These are phyloP conservation scores for Solanum pinnatisectum DNA, from an alignment of 257 asterid species.

Conservation along the genomic window DNA sequence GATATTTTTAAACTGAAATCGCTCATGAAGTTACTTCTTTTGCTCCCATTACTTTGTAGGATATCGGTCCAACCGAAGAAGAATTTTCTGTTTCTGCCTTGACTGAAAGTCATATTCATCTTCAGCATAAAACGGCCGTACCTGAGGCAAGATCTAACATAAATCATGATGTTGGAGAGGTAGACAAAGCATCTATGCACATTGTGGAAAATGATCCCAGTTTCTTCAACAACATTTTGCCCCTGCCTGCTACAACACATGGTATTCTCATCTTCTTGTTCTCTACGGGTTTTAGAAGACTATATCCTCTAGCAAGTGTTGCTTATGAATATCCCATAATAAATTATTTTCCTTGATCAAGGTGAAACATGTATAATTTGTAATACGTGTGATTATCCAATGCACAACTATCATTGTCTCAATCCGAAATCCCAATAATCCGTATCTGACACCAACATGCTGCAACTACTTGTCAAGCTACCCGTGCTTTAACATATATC, in stretches of 20 bases:
- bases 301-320: conserved; percentile 6
- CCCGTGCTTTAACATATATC: not conserved
- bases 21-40: not conserved
- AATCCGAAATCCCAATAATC: not conserved
- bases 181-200: conserved; percentile 22
- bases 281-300: conserved; percentile 7
- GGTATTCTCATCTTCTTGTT: conserved; percentile 44
- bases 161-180: conserved; percentile 26
- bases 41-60: conserved; percentile 40
- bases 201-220: conserved; percentile 29
- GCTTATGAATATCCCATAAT: not conserved
- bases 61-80: conserved; percentile 22
- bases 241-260: conserved; percentile 31
- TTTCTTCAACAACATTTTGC: conserved; percentile 27
- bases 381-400: not conserved
- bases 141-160: conserved; percentile 30
- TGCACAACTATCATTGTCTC: not conserved
- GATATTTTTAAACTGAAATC: not conserved
- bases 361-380: not conserved
- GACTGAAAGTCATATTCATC: conserved; percentile 30
- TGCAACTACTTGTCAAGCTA: not conserved
- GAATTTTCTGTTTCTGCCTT: conserved; percentile 21
- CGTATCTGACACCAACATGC: not conserved
- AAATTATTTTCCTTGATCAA: not conserved
- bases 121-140: conserved; percentile 28